These are phyloP conservation scores for Paramecium sexaurelia DNA, from an alignment of 73 alveolate genomes.

Conservation along the genomic window DNA sequence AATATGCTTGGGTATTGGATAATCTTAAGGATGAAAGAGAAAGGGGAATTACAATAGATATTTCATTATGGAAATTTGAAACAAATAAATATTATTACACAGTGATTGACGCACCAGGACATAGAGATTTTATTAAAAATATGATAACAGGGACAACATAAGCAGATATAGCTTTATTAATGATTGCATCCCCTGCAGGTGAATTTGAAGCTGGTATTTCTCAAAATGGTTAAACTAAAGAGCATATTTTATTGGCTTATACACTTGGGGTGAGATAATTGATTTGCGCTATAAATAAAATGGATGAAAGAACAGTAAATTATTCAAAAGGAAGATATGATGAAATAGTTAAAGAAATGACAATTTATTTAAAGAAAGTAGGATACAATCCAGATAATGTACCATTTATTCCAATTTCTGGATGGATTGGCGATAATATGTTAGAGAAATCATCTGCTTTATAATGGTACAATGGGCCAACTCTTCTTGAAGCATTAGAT, in stretches of 20 bases:
- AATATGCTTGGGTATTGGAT: constrained; percentile 96
- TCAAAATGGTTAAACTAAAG: constrained; percentile 92
- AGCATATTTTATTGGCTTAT: constrained; percentile 93
- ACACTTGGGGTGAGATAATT: constrained; percentile 96
- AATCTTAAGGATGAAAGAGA: constrained; percentile 94
- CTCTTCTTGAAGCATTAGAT: constrained; percentile 94
- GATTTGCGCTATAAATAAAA: constrained; percentile 91
- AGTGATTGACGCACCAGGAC: constrained; percentile 98
- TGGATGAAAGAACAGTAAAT: constrained; percentile 86
- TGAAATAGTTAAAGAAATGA: constrained; percentile 88
- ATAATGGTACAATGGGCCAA: constrained; percentile 97
- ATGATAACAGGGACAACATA: constrained; percentile 95
- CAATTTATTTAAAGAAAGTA: constrained; percentile 75
- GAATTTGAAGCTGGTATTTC: constrained; percentile 96
- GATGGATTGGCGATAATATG: constrained; percentile 93
- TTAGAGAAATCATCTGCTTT: constrained; percentile 83
- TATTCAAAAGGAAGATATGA: constrained; percentile 84
- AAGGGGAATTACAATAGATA: constrained; percentile 95
- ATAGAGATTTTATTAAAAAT: constrained; percentile 91
- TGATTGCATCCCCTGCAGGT: constrained; percentile 89
- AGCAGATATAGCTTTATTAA: constrained; percentile 93
- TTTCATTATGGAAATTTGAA: constrained; percentile 87
- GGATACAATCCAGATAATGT: constrained; percentile 86
- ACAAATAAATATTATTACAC: constrained; percentile 88
- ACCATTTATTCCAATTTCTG: constrained; percentile 93